A percentile compares a stretch with the other conserved stretches of the same genome.
These are phyloP conservation scores for Elsinoe arachidis DNA, from an alignment of 2,329 filamentous ascomycete genomes.

Conservation along the genomic window DNA sequence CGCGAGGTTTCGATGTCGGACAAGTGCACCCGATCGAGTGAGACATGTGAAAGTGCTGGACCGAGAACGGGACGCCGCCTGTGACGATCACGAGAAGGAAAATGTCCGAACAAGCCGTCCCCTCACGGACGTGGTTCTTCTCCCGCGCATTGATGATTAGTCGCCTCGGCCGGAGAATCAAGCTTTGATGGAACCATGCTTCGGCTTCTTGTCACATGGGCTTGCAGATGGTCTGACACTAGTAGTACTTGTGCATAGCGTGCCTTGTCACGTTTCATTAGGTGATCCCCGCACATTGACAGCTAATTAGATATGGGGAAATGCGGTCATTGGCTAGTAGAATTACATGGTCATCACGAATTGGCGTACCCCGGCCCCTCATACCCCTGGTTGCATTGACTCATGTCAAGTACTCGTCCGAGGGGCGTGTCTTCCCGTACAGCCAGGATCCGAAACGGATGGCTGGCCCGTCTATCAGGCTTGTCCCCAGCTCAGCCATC, in stretches of 20 bases:
- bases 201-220: neutral
- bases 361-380: neutral
- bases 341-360: neutral
- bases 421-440: constrained; percentile 40
- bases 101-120: neutral
- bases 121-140: neutral
- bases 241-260: neutral
- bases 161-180: neutral
- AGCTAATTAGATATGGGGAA: neutral
- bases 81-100: neutral
- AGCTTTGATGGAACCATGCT: neutral
- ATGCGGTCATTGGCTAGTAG: neutral
- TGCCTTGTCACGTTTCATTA: neutral
- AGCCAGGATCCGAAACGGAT: constrained; percentile 50
- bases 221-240: neutral
- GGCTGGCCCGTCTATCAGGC: constrained; percentile 50
- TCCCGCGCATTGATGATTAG: neutral
- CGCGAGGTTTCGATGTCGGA: neutral
- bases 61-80: neutral
- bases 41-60: neutral
- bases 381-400: neutral
- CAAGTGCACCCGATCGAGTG: neutral
- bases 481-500: constrained; percentile 49
- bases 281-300: neutral
- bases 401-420: constrained; percentile 10